Conservation (phyloP, 2,329 filamentous ascomycete genomes). For the Fusarium sterilihyphosum region DNA sequence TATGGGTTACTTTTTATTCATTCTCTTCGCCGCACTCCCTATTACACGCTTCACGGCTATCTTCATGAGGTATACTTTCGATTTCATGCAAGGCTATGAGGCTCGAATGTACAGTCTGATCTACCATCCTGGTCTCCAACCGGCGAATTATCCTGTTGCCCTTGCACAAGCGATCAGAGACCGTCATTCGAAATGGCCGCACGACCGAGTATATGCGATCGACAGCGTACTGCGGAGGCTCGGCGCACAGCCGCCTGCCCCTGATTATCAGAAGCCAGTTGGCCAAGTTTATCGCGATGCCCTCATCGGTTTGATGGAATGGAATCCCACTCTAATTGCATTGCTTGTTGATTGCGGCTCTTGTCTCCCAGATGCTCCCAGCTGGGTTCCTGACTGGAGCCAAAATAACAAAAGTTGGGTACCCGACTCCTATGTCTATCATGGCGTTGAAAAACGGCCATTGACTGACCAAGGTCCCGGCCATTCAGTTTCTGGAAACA, state of each 20-base stretch:
- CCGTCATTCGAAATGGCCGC: background rate
- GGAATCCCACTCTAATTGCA: background rate
- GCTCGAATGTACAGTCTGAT: background rate
- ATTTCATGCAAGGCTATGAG: accelerated
- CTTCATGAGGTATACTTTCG: background rate
- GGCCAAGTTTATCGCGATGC: background rate
- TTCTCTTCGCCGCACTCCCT: too few relatives aligned
- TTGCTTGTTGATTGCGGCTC: background rate
- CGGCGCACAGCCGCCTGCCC: background rate
- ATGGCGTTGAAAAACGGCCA: background rate
- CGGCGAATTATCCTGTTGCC: background rate
- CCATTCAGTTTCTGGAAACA: background rate
- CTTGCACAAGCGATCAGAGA: background rate
- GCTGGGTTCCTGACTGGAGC: background rate
- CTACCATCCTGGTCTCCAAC: background rate
- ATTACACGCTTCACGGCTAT: too few relatives aligned
- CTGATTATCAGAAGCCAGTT: background rate
- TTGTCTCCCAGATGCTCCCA: background rate
- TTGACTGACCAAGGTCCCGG: background rate
- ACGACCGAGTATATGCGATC: background rate
- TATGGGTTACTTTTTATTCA: too few relatives aligned
- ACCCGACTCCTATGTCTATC: background rate
- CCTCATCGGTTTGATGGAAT: background rate
- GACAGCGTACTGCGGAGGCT: background rate
- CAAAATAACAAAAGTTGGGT: background rate